phyloP scores from a whole-genome alignment of 495 filamentous ascomycete species.

The Clavariopsis aquatica region DNA sequence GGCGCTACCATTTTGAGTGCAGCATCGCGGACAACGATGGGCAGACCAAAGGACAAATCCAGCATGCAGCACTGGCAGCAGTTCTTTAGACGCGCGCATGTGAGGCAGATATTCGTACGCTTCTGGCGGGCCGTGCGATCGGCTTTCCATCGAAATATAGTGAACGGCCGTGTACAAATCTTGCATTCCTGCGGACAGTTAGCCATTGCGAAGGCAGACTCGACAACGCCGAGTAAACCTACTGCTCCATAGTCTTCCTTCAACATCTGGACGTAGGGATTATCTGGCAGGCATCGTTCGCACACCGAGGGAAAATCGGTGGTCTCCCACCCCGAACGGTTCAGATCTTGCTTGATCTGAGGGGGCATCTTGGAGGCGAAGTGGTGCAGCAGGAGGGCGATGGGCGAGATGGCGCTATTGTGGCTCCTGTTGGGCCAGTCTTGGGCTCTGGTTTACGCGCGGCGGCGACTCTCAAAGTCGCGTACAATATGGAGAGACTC shows the following conservation, averaged over 20 bases:
- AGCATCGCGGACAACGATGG: constrained; percentile 92
- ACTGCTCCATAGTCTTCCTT: constrained; percentile 89
- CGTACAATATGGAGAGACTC: background rate
- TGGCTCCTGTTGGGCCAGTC: no score
- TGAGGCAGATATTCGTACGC: constrained; percentile 89
- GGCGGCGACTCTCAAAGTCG: no score
- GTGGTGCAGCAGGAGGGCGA: no score
- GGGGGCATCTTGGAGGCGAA: constrained; percentile 64
- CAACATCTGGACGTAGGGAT: constrained; percentile 97
- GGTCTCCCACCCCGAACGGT: constrained; percentile 92
- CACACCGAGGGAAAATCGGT: constrained; percentile 69
- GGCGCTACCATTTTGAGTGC: constrained; percentile 95
- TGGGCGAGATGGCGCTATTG: no score
- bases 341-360: constrained; percentile 92
- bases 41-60: constrained; percentile 90
- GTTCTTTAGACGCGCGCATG: constrained; percentile 91
- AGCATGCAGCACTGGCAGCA: constrained; percentile 99
- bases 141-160: constrained; percentile 91
- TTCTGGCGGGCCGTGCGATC: constrained; percentile 85
- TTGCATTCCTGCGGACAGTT: constrained; percentile 57
- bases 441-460: no score
- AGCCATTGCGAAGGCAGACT: background rate
- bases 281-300: constrained; percentile 86
- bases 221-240: constrained; percentile 45
- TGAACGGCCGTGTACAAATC: constrained; percentile 92